phyloP scores from a whole-genome alignment of 306 rosid genomes.

The Dryas drummondii region DNA sequence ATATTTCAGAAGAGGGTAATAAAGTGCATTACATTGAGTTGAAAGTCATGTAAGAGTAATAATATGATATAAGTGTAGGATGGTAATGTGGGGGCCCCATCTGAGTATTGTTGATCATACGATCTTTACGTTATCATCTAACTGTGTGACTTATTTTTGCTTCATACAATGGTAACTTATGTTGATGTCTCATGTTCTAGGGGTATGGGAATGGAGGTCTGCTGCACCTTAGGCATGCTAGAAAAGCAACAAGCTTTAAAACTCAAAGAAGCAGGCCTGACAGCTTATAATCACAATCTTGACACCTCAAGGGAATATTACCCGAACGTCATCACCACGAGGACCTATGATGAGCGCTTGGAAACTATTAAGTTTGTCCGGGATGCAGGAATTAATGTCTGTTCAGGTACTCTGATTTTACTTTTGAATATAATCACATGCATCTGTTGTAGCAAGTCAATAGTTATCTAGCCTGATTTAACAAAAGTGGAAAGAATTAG shows the following conservation, averaged over 20 bases:
- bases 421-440: background rate
- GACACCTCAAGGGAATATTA: slow-evolving; percentile 97
- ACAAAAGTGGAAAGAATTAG: background rate
- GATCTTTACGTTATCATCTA: background rate
- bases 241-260: slow-evolving; percentile 89
- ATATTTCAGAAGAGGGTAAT: too few species aligned
- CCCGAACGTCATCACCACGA: slow-evolving; percentile 89
- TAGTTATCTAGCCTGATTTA: background rate
- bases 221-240: slow-evolving; percentile 98
- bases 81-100: background rate
- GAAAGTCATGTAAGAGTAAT: too few species aligned
- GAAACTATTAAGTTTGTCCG: slow-evolving; percentile 86
- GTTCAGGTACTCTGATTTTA: slow-evolving; percentile 62
- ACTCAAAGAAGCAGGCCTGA: slow-evolving; percentile 93
- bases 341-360: slow-evolving; percentile 89
- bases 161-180: background rate
- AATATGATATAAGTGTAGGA: too few species aligned
- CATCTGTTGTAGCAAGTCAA: background rate
- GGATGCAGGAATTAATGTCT: slow-evolving; percentile 95
- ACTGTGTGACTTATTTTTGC: background rate
- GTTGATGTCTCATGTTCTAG: slow-evolving; percentile 39
- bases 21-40: too few species aligned
- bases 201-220: slow-evolving; percentile 96
- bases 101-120: background rate
- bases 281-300: slow-evolving; percentile 96